These are phyloP conservation scores for Sugiyamaella neomexicana DNA, from an alignment of 1,139 yeast species.

Conservation along the genomic window DNA sequence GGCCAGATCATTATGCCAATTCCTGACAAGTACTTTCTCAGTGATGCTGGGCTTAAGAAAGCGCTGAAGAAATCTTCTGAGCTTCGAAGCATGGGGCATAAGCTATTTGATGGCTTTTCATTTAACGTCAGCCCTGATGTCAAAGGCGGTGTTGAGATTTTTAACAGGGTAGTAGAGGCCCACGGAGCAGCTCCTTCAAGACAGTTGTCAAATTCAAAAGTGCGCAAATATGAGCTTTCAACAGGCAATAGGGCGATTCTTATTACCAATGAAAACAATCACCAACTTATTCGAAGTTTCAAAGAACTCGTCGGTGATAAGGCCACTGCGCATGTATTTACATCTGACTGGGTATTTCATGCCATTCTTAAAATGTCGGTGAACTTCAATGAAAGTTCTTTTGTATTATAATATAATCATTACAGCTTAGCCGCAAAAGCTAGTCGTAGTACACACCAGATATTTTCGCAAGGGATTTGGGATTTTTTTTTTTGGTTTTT, in stretches of 20 bases:
- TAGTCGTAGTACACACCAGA: too few species aligned
- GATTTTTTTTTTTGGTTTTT: background rate
- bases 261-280: constrained; percentile 20
- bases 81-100: constrained; percentile 32
- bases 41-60: constrained; percentile 27
- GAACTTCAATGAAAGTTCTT: background rate
- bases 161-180: constrained; percentile 59
- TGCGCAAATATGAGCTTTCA: constrained; percentile 18
- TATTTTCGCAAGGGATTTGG: too few species aligned
- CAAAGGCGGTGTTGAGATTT: constrained; percentile 66
- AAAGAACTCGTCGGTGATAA: constrained; percentile 10
- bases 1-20: constrained; percentile 24
- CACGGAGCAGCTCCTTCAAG: constrained; percentile 56
- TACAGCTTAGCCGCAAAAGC: too few species aligned
- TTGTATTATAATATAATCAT: constrained; percentile 7
- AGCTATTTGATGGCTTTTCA: constrained; percentile 47
- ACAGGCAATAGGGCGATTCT: constrained; percentile 17
- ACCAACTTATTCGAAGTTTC: constrained; percentile 16
- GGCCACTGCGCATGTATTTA: constrained; percentile 11
- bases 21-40: constrained; percentile 36
- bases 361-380: constrained; percentile 27
- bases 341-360: constrained; percentile 27
- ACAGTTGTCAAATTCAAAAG: constrained; percentile 17
- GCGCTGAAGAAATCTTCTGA: constrained; percentile 31
- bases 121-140: constrained; percentile 62